phyloP scores from a whole-genome alignment of 78 protist species.

The Cavenderia fasciculata region DNA sequence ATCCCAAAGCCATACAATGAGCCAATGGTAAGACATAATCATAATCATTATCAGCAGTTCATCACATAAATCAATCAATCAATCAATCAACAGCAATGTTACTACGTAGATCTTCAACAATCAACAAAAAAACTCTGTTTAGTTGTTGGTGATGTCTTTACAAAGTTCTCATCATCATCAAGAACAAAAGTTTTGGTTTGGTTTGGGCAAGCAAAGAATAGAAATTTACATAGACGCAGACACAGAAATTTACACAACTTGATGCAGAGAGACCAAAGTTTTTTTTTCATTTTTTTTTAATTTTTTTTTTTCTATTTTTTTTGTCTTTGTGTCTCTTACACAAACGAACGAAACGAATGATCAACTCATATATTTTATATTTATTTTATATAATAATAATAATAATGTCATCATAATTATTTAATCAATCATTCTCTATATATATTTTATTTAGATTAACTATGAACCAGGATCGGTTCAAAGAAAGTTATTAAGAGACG shows the following conservation, averaged over 20 bases:
- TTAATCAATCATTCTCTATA: not conserved
- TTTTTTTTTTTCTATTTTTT: slow-evolving; percentile 21
- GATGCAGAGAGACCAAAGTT: not conserved
- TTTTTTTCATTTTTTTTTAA: not conserved
- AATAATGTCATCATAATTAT: not conserved
- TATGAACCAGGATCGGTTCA: slow-evolving; percentile 76
- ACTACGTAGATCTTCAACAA: too few species aligned
- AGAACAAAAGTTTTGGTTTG: too few species aligned
- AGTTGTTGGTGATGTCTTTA: too few species aligned
- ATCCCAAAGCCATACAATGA: slow-evolving; percentile 79
- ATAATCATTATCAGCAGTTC: too few species aligned
- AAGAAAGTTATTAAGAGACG: slow-evolving; percentile 74
- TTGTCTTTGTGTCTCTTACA: not conserved
- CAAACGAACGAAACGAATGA: not conserved
- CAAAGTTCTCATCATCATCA: too few species aligned
- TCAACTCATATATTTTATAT: not conserved
- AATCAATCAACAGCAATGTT: too few species aligned
- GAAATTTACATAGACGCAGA: too few species aligned
- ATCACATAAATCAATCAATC: too few species aligned
- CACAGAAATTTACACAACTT: not conserved
- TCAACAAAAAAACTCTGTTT: too few species aligned
- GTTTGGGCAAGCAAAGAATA: too few species aligned
- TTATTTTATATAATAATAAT: not conserved
- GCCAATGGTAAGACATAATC: slow-evolving; percentile 66
- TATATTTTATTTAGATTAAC: slow-evolving; percentile 17